A percentile compares a stretch with the other conserved stretches of the same genome.
Conservation (phyloP, 2,329 filamentous ascomycete species). For the Fusarium brachygibbosum region DNA sequence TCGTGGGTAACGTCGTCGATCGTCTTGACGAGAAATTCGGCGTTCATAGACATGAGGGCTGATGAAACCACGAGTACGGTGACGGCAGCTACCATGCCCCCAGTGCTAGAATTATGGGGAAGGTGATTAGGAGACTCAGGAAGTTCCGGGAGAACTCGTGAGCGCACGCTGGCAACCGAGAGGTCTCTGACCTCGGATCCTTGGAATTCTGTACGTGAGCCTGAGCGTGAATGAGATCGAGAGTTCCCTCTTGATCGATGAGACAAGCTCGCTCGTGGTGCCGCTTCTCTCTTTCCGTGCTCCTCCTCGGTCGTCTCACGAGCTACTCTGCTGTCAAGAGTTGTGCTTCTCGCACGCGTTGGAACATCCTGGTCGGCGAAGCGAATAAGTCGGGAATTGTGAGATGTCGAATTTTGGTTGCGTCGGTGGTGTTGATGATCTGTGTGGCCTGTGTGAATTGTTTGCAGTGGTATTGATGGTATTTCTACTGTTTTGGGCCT, state of each 20-base stretch:
- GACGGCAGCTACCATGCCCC: slow-evolving; percentile 58
- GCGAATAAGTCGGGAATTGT: slow-evolving; percentile 48
- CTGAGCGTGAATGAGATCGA: slow-evolving; percentile 39
- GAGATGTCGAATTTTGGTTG: slow-evolving; percentile 20
- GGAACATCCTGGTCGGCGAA: slow-evolving; percentile 48
- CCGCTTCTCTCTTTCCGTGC: slow-evolving; percentile 12
- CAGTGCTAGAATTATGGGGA: slow-evolving; percentile 15
- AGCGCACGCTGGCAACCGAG: slow-evolving; percentile 26
- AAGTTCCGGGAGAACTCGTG: slow-evolving; percentile 21
- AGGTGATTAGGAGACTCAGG: neutral
- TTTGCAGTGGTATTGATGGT: slow-evolving; percentile 76
- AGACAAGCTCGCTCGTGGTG: slow-evolving; percentile 31
- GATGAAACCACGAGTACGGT: slow-evolving; percentile 67
- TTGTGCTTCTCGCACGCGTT: slow-evolving; percentile 33
- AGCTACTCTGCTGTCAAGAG: slow-evolving; percentile 22
- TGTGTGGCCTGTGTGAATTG: slow-evolving; percentile 60
- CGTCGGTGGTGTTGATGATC: slow-evolving; percentile 22
- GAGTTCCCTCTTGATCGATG: slow-evolving; percentile 45
- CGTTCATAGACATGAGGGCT: slow-evolving; percentile 69
- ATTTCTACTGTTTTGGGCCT: slow-evolving; percentile 75
- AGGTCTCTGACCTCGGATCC: slow-evolving; percentile 45
- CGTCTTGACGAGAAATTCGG: slow-evolving; percentile 71
- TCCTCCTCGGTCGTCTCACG: slow-evolving; percentile 24
- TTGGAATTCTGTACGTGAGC: slow-evolving; percentile 43
- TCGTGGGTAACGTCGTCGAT: slow-evolving; percentile 68